These are phyloP conservation scores for Clavariopsis aquatica DNA, from an alignment of 495 filamentous ascomycete genomes.

Conservation along the genomic window DNA sequence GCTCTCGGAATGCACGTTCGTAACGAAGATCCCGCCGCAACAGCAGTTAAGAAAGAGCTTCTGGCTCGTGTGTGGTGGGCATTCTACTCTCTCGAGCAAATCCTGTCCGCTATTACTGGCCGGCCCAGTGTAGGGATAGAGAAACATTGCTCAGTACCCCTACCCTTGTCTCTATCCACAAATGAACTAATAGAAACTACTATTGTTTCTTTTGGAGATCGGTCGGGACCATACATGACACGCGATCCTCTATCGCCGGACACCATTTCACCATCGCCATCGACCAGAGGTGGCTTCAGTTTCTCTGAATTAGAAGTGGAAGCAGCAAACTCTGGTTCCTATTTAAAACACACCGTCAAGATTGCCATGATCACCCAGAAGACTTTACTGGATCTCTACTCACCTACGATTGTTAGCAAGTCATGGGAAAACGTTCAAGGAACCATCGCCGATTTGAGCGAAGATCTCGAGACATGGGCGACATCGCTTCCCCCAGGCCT, in stretches of 20 bases:
- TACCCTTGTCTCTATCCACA: constrained; percentile 30
- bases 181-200: constrained; percentile 25
- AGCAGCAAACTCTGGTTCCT: constrained; percentile 41
- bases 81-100: constrained; percentile 33
- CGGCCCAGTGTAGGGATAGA: constrained; percentile 30
- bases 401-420: constrained; percentile 53
- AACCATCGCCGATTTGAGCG: constrained; percentile 55
- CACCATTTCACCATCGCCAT: neutral
- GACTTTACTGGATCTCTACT: constrained; percentile 61
- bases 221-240: neutral
- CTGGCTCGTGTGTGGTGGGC: constrained; percentile 36
- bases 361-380: constrained; percentile 57
- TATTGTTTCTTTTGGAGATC: constrained; percentile 6
- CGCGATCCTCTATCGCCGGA: neutral
- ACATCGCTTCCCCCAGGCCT: constrained; percentile 15
- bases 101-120: constrained; percentile 27
- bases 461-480: constrained; percentile 57
- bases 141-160: constrained; percentile 25
- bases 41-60: constrained; percentile 26
- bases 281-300: neutral
- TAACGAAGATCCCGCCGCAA: constrained; percentile 46
- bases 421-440: constrained; percentile 64
- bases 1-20: constrained; percentile 63
- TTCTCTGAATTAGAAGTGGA: neutral
- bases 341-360: constrained; percentile 54